These are phyloP conservation scores for Monilinia polystroma DNA, from an alignment of 2,329 filamentous ascomycete species.

Conservation along the genomic window DNA sequence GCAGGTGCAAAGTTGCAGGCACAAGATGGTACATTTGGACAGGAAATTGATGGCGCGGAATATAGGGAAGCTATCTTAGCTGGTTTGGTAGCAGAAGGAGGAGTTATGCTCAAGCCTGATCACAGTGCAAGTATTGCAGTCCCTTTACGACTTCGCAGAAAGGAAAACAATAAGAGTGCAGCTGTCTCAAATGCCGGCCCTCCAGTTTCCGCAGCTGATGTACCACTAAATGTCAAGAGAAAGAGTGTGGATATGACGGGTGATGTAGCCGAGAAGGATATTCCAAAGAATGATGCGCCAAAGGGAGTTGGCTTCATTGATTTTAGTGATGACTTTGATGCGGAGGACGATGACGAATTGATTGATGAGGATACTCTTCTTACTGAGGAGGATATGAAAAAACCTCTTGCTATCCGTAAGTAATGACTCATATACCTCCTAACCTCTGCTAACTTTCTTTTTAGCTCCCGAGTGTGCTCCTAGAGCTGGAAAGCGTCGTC, in stretches of 20 bases:
- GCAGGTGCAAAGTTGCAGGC: constrained; percentile 65
- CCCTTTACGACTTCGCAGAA: constrained; percentile 55
- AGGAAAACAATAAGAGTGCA: constrained; percentile 52
- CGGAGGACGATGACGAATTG: constrained; percentile 67
- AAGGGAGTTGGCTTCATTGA: constrained; percentile 68
- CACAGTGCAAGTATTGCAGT: constrained; percentile 41
- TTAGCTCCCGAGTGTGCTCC: constrained; percentile 82
- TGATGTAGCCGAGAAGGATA: constrained; percentile 23
- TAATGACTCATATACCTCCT: constrained; percentile 35
- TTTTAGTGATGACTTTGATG: constrained; percentile 51
- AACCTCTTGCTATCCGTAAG: constrained; percentile 78
- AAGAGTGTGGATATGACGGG: constrained; percentile 34
- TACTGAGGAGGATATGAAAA: constrained; percentile 77
- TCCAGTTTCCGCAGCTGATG: constrained; percentile 37
- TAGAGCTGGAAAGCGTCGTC: constrained; percentile 81
- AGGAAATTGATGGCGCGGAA: constrained; percentile 47
- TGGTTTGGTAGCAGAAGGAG: constrained; percentile 63
- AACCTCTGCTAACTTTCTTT: constrained; percentile 23
- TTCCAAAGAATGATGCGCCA: constrained; percentile 37
- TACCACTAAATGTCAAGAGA: constrained; percentile 36
- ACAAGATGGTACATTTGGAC: constrained; percentile 63
- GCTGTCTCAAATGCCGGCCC: constrained; percentile 43
- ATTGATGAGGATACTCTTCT: constrained; percentile 90
- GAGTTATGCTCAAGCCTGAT: constrained; percentile 73
- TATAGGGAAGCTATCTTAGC: constrained; percentile 80